These are phyloP conservation scores for Vararia minispora DNA, from an alignment of 768 basidiomycete species.

Conservation along the genomic window DNA sequence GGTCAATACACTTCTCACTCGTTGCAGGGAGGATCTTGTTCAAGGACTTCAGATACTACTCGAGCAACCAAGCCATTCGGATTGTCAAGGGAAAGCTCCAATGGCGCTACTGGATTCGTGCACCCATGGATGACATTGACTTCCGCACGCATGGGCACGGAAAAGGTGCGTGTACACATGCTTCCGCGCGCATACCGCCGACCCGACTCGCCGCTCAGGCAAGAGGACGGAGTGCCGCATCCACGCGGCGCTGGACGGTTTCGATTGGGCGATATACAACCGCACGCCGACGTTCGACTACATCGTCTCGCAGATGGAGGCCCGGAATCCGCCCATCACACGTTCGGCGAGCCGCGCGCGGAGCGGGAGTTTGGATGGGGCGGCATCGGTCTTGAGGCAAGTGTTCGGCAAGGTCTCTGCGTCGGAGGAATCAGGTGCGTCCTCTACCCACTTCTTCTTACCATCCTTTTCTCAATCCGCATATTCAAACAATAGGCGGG, in stretches of 20 bases:
- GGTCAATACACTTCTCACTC: conserved; percentile 86
- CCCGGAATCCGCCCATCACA: conserved; percentile 20
- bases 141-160: conserved; percentile 34
- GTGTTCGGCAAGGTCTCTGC: conserved; percentile 20
- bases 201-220: too few species aligned
- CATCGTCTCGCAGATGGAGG: conserved; percentile 68
- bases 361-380: conserved; percentile 12
- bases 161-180: conserved; percentile 31
- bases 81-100: conserved; percentile 77
- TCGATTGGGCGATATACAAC: conserved; percentile 93
- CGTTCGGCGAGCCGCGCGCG: conserved; percentile 9
- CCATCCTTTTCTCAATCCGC: too few species aligned
- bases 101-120: conserved; percentile 92
- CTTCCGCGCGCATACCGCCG: too few species aligned
- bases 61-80: conserved; percentile 82
- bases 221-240: conserved; percentile 47
- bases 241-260: conserved; percentile 67
- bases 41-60: conserved; percentile 83
- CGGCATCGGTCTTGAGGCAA: conserved; percentile 16
- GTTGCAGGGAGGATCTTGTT: conserved; percentile 80
- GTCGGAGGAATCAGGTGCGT: conserved; percentile 19
- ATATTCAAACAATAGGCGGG: too few species aligned
- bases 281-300: conserved; percentile 80
- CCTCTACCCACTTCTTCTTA: neutral
- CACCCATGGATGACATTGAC: conserved; percentile 67